These are phyloP conservation scores for Hawksworthiomyces lignivorus DNA, from an alignment of 2,329 filamentous ascomycete species.

Conservation along the genomic window DNA sequence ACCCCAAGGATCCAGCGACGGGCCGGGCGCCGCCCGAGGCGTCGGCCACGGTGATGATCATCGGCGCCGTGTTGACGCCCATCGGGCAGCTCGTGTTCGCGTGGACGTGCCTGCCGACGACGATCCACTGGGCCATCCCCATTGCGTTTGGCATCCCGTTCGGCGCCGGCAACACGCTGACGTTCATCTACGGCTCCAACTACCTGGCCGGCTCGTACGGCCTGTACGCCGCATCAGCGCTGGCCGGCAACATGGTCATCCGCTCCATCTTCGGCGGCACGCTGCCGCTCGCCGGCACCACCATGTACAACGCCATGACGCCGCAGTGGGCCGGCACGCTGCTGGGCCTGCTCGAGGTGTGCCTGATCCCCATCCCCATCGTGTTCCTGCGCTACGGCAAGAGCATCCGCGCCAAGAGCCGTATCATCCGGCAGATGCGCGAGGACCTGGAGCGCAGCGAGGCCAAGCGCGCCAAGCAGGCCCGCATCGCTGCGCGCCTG, in stretches of 20 bases:
- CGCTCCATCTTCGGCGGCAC: slow-evolving; percentile 61
- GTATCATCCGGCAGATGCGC: slow-evolving; percentile 34
- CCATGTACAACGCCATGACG: slow-evolving; percentile 60
- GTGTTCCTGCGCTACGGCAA: slow-evolving; percentile 57
- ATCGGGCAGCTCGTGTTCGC: slow-evolving; percentile 79
- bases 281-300: slow-evolving; percentile 61
- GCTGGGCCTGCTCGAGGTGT: slow-evolving; percentile 60
- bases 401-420: slow-evolving; percentile 38
- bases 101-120: slow-evolving; percentile 72
- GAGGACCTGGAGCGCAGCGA: slow-evolving; percentile 28
- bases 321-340: slow-evolving; percentile 69
- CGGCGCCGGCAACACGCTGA: slow-evolving; percentile 62
- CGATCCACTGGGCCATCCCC: slow-evolving; percentile 72
- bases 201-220: slow-evolving; percentile 71
- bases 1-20: slow-evolving; percentile 66
- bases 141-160: slow-evolving; percentile 71
- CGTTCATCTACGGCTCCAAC: slow-evolving; percentile 72
- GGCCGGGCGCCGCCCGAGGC: slow-evolving; percentile 70
- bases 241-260: slow-evolving; percentile 68
- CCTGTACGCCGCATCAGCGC: slow-evolving; percentile 67
- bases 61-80: slow-evolving; percentile 66
- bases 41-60: slow-evolving; percentile 70
- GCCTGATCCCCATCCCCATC: slow-evolving; percentile 66
- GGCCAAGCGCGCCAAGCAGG: slow-evolving; percentile 19
- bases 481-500: slow-evolving; percentile 13